Base-by-base conservation (phyloP, 441 rosid species). In the Adansonia grandidieri region DNA sequence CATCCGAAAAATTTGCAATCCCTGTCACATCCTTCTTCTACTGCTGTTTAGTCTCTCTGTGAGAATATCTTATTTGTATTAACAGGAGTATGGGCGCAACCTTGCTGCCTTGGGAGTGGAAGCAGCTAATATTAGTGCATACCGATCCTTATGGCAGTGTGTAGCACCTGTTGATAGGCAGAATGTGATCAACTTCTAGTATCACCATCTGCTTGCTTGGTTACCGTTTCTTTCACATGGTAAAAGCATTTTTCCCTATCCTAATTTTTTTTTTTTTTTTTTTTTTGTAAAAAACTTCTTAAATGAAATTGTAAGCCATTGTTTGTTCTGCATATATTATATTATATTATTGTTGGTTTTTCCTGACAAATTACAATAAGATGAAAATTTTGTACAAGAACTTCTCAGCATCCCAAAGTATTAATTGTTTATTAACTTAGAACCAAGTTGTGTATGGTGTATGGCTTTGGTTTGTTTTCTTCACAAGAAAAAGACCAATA, bases 21-120 rank as follows among this genome's bases (percentile, higher is more conserved):
- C 28, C 4, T 17, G 1, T 63, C 19, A 14, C 67, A 62, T 28
- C n/a, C 44, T 62, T 13, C 37, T 32, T 32, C 17, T 28, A 28
- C 42, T 32, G 68, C 42, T 32, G 45, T 63, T 63, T 64, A 20
- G 58, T 19, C 32, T 10, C 1, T 32, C 37, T 32, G 37, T 32
- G 37, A 32, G 37, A 32, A 32, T 32, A 3, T 32, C 37, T 32
- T 32, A 32, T 32, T 32, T 32, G 37, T 32, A 32, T 54, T 44
- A 80, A 3, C 90, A 94, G 99, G 98, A 94, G 80, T 94, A 92
- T 71, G 99, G 94, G 13, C 92, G 95, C 20, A 90, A 86, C 85
- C 92, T 94, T 2, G 79, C 92, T 48, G 81, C 84, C 1, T 85
- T 96, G 68, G 97, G 94, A 73, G 89, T 96, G 53, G 91, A 85